These are phyloP conservation scores for Kingdonia uniflora DNA, from an alignment of 164 flowering plant species.

Conservation along the genomic window DNA sequence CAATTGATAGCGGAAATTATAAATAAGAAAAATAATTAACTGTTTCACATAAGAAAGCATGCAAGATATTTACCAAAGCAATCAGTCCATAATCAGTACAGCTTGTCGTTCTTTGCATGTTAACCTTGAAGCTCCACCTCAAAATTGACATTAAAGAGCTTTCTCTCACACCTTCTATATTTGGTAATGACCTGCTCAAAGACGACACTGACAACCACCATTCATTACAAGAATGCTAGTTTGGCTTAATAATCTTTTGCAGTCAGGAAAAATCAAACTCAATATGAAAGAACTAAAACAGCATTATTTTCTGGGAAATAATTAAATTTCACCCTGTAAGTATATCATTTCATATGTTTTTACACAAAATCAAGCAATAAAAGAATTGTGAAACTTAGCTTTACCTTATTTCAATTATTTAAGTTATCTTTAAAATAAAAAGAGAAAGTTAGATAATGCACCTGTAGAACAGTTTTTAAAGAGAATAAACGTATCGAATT, in stretches of 20 bases:
- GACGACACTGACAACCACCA: not conserved
- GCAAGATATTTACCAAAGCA: slow-evolving; percentile 39
- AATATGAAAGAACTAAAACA: not conserved
- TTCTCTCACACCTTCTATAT: slow-evolving; percentile 46
- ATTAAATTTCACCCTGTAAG: too few relatives aligned
- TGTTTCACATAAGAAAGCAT: slow-evolving; percentile 6
- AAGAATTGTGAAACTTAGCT: not conserved
- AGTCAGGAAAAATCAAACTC: not conserved
- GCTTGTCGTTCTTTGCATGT: slow-evolving; percentile 54
- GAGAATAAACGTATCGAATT: slow-evolving; percentile 47
- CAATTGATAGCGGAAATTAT: too few relatives aligned
- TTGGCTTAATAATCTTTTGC: not conserved
- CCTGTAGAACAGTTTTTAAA: slow-evolving; percentile 54
- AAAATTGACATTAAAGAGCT: slow-evolving; percentile 53
- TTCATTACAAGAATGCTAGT: not conserved
- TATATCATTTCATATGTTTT: too few relatives aligned
- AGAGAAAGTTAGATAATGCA: slow-evolving; percentile 16
- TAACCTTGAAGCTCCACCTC: slow-evolving; percentile 69
- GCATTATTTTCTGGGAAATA: not conserved
- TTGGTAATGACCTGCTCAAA: slow-evolving; percentile 60
- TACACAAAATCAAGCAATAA: not conserved
- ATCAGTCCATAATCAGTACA: slow-evolving; percentile 44
- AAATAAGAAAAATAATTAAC: too few relatives aligned
- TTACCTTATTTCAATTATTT: slow-evolving; percentile 54
- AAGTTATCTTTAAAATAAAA: slow-evolving; percentile 21